Percentiles rank a stretch among this genome's conserved stretches.
phyloP scores from a whole-genome alignment of 1,284 basidiomycete genomes.

The Singerocomus inundabilis region DNA sequence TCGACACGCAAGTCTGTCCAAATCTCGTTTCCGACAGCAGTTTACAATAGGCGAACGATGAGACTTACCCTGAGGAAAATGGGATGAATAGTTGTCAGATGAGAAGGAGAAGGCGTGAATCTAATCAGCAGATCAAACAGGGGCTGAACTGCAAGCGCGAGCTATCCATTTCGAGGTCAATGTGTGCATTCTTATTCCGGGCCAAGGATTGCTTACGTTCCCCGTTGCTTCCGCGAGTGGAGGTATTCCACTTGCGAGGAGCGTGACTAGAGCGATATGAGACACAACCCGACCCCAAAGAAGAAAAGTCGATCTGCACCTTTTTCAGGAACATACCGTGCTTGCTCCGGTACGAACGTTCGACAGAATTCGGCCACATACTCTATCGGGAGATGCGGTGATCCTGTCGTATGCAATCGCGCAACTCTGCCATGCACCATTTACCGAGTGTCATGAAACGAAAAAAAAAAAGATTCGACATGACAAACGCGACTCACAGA shows the following conservation, averaged over 20 bases:
- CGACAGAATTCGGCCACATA: slow-evolving; percentile 57
- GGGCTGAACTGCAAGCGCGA: slow-evolving; percentile 52
- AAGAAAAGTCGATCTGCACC: slow-evolving; percentile 40
- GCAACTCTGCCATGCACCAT: slow-evolving; percentile 46
- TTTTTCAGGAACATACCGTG: slow-evolving; percentile 63
- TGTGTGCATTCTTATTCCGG: neutral
- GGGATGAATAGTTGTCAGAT: slow-evolving; percentile 69
- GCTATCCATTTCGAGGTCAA: slow-evolving; percentile 32
- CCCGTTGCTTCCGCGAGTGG: slow-evolving; percentile 36
- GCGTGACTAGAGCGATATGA: slow-evolving; percentile 39
- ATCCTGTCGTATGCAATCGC: slow-evolving; percentile 42
- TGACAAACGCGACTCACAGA: slow-evolving; percentile 47
- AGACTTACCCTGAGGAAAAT: slow-evolving; percentile 49
- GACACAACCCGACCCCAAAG: neutral
- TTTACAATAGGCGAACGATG: slow-evolving; percentile 5
- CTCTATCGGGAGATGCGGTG: slow-evolving; percentile 34
- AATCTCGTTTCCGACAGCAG: neutral
- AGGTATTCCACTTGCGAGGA: slow-evolving; percentile 49
- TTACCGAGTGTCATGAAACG: neutral
- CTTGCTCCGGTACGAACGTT: slow-evolving; percentile 56
- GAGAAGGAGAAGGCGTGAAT: slow-evolving; percentile 53
- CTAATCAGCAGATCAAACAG: slow-evolving; percentile 57
- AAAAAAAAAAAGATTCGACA: neutral
- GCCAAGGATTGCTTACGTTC: slow-evolving; percentile 39
- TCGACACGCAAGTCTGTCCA: slow-evolving; percentile 41